Evolutionary conservation across 768 basidiomycete genomes (phyloP).

Genomic region (Pulveroboletus frians): DNA sequence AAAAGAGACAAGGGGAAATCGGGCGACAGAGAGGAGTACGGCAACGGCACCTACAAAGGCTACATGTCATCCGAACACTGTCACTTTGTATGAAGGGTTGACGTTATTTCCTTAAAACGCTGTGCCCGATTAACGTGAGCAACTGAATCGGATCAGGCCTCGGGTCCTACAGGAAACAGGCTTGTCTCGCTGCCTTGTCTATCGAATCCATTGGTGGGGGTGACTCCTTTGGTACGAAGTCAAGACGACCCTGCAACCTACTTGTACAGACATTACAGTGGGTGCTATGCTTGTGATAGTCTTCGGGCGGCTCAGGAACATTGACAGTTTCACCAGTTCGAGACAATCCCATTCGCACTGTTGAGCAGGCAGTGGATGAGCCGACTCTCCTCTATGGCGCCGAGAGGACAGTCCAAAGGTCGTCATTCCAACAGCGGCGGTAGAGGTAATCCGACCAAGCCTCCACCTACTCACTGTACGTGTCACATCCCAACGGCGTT

Average conservation of each 20-base stretch:
- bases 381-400: conserved; percentile 9
- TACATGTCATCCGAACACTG: too few relatives aligned
- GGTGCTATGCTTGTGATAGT: background rate
- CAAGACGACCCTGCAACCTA: background rate
- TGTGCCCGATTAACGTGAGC: too few relatives aligned
- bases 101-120: background rate
- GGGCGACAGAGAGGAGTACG: background rate
- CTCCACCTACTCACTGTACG: conserved; percentile 27
- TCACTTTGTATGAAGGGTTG: background rate
- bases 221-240: conserved; percentile 9
- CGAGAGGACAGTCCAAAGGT: conserved; percentile 4
- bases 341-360: too few relatives aligned
- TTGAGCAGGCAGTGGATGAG: background rate
- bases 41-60: too few relatives aligned
- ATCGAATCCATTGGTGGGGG: background rate
- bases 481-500: background rate
- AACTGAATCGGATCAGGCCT: too few relatives aligned
- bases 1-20: background rate
- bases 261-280: background rate
- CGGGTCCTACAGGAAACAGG: background rate
- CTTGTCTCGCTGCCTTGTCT: background rate
- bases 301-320: background rate
- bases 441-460: conserved; percentile 2
- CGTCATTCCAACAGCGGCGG: background rate
- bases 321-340: background rate